Conservation (phyloP, 179 eudicot species). For the Spergularia azorica region DNA sequence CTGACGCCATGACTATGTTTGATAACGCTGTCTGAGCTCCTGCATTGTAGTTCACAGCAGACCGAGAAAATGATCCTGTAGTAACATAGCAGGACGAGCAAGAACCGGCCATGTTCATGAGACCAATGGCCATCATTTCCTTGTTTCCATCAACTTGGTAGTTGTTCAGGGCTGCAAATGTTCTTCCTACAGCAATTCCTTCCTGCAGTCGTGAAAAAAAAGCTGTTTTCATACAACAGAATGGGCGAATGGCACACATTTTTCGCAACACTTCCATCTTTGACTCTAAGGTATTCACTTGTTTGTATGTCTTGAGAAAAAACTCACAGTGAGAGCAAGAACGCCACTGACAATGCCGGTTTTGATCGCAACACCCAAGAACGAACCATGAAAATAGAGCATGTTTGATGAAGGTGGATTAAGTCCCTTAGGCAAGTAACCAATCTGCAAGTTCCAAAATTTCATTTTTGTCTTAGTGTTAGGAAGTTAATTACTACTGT, state of each 20-base stretch:
- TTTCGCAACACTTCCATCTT: neutral
- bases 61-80: constrained; percentile 91
- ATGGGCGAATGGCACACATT: neutral
- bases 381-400: constrained; percentile 63
- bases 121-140: constrained; percentile 97
- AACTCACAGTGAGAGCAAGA: constrained; percentile 86
- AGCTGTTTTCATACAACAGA: constrained; percentile 7
- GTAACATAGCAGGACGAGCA: constrained; percentile 94
- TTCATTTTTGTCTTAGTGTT: neutral
- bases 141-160: constrained; percentile 99
- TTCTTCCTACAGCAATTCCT: constrained; percentile 98
- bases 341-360: constrained; percentile 87
- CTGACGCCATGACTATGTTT: constrained; percentile 79
- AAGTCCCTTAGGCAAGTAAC: constrained; percentile 79
- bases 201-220: constrained; percentile 46
- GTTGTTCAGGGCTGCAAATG: constrained; percentile 80
- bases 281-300: neutral
- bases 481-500: neutral
- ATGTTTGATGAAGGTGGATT: constrained; percentile 88
- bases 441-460: constrained; percentile 52
- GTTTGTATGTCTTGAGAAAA: neutral
- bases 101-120: constrained; percentile 97
- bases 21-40: constrained; percentile 88
- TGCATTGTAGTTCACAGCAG: constrained; percentile 93
- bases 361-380: constrained; percentile 64